Percentiles rank a stretch among this genome's conserved stretches.
Evolutionary conservation across 257 asterid genomes (phyloP).

Genomic region (Paraleonurus japonicus): DNA sequence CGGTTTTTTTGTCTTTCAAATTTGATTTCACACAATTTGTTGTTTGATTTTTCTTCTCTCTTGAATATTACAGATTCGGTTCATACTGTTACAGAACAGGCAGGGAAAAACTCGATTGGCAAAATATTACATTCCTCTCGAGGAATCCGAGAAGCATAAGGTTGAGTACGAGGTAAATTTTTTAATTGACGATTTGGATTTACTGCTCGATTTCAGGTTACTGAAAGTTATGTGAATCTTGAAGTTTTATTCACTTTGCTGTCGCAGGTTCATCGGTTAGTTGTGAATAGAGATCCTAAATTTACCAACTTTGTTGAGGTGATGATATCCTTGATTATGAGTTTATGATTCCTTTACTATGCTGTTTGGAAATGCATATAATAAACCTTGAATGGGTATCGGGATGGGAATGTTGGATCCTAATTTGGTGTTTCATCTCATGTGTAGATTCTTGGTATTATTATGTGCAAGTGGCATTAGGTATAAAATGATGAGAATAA

Average conservation of each 20-base stretch:
- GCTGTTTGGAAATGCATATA: background rate
- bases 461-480: background rate
- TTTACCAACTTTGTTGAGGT: constrained; percentile 95
- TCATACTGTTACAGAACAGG: constrained; percentile 89
- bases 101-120: constrained; percentile 97
- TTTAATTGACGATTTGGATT: background rate
- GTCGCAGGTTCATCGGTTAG: constrained; percentile 83
- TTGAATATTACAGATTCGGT: constrained; percentile 77
- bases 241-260: background rate
- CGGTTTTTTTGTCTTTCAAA: background rate
- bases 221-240: background rate
- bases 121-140: constrained; percentile 93
- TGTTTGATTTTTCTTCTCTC: background rate
- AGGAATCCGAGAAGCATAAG: constrained; percentile 98
- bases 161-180: constrained; percentile 88
- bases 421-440: background rate
- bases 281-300: constrained; percentile 86
- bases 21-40: background rate
- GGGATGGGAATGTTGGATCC: background rate
- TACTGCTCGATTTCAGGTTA: background rate
- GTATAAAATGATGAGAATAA: background rate
- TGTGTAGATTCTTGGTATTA: background rate
- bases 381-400: background rate
- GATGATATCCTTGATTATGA: background rate
- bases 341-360: background rate